Evolutionary conservation across 371 early-diverging fungal species (phyloP), one percentile per base, ranked within the genome.

Genomic region (Mortierella sp.): DNA sequence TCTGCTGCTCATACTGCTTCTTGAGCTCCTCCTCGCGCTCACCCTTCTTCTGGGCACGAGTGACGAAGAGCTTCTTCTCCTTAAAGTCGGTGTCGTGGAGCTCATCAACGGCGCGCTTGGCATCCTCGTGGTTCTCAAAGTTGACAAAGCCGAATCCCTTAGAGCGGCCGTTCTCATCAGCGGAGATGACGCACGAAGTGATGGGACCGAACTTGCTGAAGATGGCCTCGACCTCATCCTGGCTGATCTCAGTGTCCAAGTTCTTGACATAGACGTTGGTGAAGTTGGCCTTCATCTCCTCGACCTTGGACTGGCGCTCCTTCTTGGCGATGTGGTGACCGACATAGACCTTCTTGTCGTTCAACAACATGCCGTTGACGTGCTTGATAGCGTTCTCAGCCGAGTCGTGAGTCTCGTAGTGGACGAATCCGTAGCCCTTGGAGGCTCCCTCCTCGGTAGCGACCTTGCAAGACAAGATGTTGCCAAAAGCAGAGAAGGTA

Each of bases 261-360:
- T 99, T 98, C 91, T 98, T 99, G 81, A 99, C 92, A 86, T 97
- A 99, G 64, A 99, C 90, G 88, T 99, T 99, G 83, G 98, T 98
- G 89, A 94, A 97, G 80, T 95, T 90, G 67, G 95, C 86, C 80
- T 94, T 91, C 81, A 90, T 82, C 88, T 97, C 94, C 81, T 98
- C 98, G 53, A 93, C 89, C 90, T 95, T 98, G 81, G 92, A 90
- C 84, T 91, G 89, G 81, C 96, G 98, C 87, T 97, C 98, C 87
- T 93, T 94, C 87, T 88, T 93, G 77, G 96, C 88, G 74, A 96
- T 90, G 86, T 96, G 98, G 83, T 90, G 93, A 47, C 97, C 97
- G 67, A 97, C 97, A 28, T 66, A 83, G 80, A 97, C 98, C 87
- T 95, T 93, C 84, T 92, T 93, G 85, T 97, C 98, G 89, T 99